Evolutionary conservation across 23 red algal species (phyloP).

Genomic region (Agarophyton chilense): DNA sequence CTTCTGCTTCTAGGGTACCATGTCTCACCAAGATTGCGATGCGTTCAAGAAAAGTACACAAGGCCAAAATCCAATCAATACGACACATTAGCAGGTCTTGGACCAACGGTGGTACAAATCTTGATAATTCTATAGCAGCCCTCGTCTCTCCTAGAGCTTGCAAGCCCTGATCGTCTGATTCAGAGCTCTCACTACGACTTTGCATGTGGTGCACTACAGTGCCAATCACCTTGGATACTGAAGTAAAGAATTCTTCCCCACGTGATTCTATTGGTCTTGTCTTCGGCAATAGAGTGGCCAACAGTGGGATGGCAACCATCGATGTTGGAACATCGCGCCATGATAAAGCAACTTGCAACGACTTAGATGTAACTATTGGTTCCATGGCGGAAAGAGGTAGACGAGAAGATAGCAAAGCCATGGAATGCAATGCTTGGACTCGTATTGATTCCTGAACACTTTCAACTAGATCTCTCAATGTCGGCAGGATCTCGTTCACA

Average conservation of each 20-base stretch:
- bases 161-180: neutral
- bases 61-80: neutral
- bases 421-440: neutral
- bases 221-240: constrained; percentile 2
- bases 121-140: neutral
- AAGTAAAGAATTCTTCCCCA: neutral
- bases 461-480: neutral
- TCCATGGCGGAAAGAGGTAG: neutral
- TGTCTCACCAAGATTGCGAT: neutral
- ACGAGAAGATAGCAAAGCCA: constrained; percentile 12
- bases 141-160: neutral
- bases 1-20: neutral
- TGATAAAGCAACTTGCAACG: neutral
- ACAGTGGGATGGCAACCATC: constrained; percentile 16
- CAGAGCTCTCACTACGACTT: neutral
- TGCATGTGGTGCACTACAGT: constrained; percentile 7
- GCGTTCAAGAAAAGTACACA: neutral
- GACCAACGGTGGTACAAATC: neutral
- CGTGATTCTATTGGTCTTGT: neutral
- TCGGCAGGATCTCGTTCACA: neutral
- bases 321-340: constrained; percentile 32
- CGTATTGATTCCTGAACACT: constrained; percentile 12
- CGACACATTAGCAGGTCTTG: neutral
- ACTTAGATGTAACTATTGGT: neutral
- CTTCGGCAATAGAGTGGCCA: constrained; percentile 2